phyloP scores from a whole-genome alignment of 2,329 filamentous ascomycete species.

The Golovinomyces cichoracearum region DNA sequence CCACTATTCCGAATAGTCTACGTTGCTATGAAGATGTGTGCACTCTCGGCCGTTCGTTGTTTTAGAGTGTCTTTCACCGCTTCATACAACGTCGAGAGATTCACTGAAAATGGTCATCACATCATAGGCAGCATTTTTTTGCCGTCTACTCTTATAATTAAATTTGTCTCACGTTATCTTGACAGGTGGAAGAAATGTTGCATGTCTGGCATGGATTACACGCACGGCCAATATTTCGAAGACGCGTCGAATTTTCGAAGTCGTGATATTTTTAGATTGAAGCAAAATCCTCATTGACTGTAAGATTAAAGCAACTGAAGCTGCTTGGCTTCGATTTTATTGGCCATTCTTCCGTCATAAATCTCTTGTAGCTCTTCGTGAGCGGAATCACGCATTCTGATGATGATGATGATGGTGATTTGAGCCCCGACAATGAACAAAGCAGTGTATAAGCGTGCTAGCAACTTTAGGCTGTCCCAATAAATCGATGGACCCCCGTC shows the following conservation, averaged over 20 bases:
- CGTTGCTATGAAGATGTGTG: neutral
- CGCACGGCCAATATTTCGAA: slow-evolving; percentile 1
- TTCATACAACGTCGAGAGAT: neutral
- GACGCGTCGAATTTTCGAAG: neutral
- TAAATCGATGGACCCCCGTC: no score
- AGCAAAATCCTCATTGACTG: neutral
- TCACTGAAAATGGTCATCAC: neutral
- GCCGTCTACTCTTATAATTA: no score
- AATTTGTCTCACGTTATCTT: neutral
- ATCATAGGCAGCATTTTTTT: neutral
- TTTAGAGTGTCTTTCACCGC: neutral
- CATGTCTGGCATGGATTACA: neutral
- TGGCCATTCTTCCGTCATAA: no score
- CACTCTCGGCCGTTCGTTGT: neutral
- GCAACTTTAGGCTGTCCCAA: no score
- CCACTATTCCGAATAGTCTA: neutral
- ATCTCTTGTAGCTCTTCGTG: no score
- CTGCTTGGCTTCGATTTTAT: no score
- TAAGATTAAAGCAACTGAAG: no score
- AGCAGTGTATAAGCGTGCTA: no score
- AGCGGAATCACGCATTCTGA: no score
- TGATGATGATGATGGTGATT: no score
- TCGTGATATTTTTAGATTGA: neutral
- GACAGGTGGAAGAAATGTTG: neutral
- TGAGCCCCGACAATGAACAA: no score